Base-by-base conservation (phyloP, 345 rosid species). In the Eutrema japonicum region DNA sequence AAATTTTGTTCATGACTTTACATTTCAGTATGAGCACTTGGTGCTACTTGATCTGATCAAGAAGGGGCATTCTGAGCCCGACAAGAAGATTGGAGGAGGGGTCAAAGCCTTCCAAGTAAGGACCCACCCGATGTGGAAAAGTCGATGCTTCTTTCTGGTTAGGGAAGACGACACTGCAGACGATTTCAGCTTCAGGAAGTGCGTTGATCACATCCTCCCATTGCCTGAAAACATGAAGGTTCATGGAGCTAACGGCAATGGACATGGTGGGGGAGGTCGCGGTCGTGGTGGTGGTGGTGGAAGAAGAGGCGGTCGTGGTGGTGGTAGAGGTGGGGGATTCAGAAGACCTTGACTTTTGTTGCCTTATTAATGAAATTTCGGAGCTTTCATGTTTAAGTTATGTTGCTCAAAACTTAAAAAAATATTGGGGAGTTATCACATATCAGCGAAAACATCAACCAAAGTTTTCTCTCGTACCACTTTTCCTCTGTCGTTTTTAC, bases 101-200 rank as follows among this genome's bases (percentile, higher is more conserved):
- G 63, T 95, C 70, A 73, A 75, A 72, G 83, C 89, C 48, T 90
- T 92, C 75, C 92, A 92, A 83, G 83, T 95, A 26, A 83, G 84
- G 40, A 78, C 40, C 26, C 99, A 95, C 76, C 98, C 98, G 7
- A 82, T 29, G 64, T 92, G 80, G 80, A 87, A 90, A 77, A 92
- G 92, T 51, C 65, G 83, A 52, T 92, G 98, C 75, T 90, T 92
- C 86, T 95, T 90, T 82, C 77, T 92, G 40, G 52, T 92, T 11
- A 87, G 96, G 83, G 87, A 84, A 53, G 98, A 95, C 29, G 90
- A 77, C 10, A 52, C 86, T 2, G 74, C 81, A 16, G 97, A 92
- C 22, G 99, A 95, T 84, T 95, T 95, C 84, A 90, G 97, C 89
- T 95, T 88, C 81, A 88, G 94, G 85, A 92, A 95, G 84, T 95